Evolutionary conservation across 1,284 basidiomycete genomes (phyloP).

Genomic region (Cryptococcus depauperatus): DNA sequence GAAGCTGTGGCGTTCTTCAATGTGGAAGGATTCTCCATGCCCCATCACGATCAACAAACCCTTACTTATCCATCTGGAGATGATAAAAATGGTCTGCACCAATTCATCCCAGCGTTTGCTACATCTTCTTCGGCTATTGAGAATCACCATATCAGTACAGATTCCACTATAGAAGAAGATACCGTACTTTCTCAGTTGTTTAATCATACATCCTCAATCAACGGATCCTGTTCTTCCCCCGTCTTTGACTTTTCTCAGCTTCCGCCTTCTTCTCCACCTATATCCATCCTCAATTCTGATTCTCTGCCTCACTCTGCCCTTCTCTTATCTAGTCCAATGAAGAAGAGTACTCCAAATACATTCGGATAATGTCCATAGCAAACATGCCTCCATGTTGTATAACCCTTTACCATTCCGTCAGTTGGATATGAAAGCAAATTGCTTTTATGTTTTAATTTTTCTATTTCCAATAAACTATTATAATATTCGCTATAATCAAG

Average conservation of each 20-base stretch:
- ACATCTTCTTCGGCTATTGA: neutral
- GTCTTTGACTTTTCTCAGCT: constrained; percentile 38
- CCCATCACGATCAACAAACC: neutral
- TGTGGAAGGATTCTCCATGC: constrained; percentile 30
- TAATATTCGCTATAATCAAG: no score
- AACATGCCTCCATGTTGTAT: no score
- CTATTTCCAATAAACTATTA: no score
- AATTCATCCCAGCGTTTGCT: neutral
- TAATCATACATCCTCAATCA: constrained; percentile 30
- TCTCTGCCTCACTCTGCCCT: constrained; percentile 29
- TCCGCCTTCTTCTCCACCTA: constrained; percentile 34
- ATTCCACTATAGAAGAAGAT: constrained; percentile 22
- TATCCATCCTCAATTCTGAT: constrained; percentile 10
- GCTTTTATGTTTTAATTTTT: no score
- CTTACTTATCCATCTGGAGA: no score
- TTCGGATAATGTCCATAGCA: no score
- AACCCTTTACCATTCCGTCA: no score
- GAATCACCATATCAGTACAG: constrained; percentile 1
- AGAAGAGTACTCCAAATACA: constrained; percentile 6
- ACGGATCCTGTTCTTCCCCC: constrained; percentile 12
- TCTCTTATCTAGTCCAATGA: constrained; percentile 23
- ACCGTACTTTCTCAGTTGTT: constrained; percentile 32
- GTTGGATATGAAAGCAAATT: no score
- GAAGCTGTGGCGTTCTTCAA: constrained; percentile 38
- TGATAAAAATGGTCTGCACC: neutral